A percentile compares a stretch with the other conserved stretches of the same genome.
Evolutionary conservation across 768 basidiomycete genomes (phyloP).

Genomic region (Cystobasidiopsis lactophilus): DNA sequence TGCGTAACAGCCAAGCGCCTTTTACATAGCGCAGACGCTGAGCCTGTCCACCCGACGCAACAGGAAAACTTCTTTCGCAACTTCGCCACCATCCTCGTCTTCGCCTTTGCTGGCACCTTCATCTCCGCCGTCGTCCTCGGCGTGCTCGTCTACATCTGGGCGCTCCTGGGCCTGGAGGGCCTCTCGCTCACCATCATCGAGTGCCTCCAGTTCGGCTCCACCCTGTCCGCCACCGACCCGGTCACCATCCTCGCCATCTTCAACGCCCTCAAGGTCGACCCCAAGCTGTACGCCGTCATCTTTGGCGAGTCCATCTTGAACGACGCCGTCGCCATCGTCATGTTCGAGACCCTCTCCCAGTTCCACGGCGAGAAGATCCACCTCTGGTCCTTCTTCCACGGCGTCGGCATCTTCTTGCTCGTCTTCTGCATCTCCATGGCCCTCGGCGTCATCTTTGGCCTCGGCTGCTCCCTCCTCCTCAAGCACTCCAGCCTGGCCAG

Average conservation of each 20-base stretch:
- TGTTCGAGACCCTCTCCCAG: constrained; percentile 89
- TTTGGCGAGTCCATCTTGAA: constrained; percentile 93
- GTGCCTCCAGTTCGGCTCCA: constrained; percentile 88
- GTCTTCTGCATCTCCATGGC: constrained; percentile 89
- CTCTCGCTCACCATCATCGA: constrained; percentile 68
- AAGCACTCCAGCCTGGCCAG: constrained; percentile 45
- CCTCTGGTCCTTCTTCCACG: constrained; percentile 72
- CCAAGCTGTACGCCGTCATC: constrained; percentile 88
- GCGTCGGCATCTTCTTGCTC: constrained; percentile 89
- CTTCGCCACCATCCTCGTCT: constrained; percentile 74
- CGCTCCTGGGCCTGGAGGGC: constrained; percentile 74
- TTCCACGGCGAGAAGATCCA: constrained; percentile 76
- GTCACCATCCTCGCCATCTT: constrained; percentile 95
- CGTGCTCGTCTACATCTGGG: constrained; percentile 81
- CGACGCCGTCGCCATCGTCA: constrained; percentile 97
- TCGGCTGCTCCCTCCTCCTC: constrained; percentile 70
- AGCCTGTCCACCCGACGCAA: no score
- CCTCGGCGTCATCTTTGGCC: constrained; percentile 73
- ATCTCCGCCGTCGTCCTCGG: constrained; percentile 90
- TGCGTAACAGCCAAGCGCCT: constrained; percentile 22
- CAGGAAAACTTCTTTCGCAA: constrained; percentile 98
- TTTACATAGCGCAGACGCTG: neutral
- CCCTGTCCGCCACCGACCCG: constrained; percentile 89
- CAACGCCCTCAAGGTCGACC: constrained; percentile 95
- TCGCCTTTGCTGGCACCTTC: constrained; percentile 46